phyloP scores from a whole-genome alignment of 2,329 filamentous ascomycete species.

The Apiospora hydei region DNA sequence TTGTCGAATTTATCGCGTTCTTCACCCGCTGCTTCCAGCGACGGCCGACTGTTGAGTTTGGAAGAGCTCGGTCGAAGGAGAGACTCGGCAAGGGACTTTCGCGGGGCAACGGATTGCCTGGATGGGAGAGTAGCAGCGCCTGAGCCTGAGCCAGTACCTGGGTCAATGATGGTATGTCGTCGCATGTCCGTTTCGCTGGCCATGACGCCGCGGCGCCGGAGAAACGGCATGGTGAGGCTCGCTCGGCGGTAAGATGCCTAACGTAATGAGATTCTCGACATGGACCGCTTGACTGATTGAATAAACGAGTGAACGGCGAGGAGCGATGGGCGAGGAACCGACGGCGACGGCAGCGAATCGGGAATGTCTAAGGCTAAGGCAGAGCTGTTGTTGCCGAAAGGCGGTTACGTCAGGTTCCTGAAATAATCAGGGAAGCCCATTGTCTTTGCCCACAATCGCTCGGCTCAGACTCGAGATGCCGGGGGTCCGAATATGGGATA shows the following conservation, averaged over 20 bases:
- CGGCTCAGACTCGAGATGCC: slow-evolving; percentile 14
- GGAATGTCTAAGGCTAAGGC: not conserved
- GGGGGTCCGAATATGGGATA: slow-evolving; percentile 10
- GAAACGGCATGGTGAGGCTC: slow-evolving; percentile 60
- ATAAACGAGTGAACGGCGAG: not conserved
- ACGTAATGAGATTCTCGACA: slow-evolving; percentile 2
- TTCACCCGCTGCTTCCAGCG: slow-evolving; percentile 25
- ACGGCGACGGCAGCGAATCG: not conserved
- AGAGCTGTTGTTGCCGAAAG: slow-evolving; percentile 9
- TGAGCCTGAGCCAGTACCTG: slow-evolving; percentile 32
- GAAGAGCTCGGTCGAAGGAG: slow-evolving; percentile 30
- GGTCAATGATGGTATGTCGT: slow-evolving; percentile 53
- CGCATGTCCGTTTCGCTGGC: slow-evolving; percentile 67
- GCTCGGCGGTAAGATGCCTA: slow-evolving; percentile 7
- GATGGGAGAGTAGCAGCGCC: slow-evolving; percentile 22
- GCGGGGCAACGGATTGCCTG: slow-evolving; percentile 30
- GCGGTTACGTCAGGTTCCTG: slow-evolving; percentile 24
- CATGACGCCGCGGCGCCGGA: slow-evolving; percentile 67
- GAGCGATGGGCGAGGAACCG: not conserved
- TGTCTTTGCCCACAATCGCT: slow-evolving; percentile 22
- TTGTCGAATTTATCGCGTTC: slow-evolving; percentile 28
- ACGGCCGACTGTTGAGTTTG: slow-evolving; percentile 24
- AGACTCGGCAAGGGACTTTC: slow-evolving; percentile 33
- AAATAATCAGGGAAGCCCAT: slow-evolving; percentile 23
- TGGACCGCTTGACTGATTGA: not conserved